phyloP scores from a whole-genome alignment of 2,329 filamentous ascomycete species.

The Trichoderma afroharzianum region DNA sequence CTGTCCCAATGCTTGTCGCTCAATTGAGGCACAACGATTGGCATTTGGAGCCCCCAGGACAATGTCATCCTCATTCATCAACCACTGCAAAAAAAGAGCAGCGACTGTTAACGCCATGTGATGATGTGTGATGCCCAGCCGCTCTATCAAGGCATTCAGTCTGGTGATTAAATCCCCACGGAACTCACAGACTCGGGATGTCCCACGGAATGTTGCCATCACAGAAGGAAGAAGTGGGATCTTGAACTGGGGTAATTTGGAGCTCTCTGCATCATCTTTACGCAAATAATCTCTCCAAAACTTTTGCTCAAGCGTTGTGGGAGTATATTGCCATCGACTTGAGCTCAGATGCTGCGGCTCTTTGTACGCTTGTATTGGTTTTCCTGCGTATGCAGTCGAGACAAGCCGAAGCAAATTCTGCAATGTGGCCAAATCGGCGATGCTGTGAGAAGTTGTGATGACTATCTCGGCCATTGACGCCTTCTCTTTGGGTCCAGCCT shows the following conservation, averaged over 20 bases:
- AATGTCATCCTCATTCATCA: constrained; percentile 5
- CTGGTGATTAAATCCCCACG: not conserved
- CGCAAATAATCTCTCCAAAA: not conserved
- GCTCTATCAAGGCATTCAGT: not conserved
- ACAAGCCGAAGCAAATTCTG: constrained; percentile 13
- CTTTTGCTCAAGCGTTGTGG: not conserved
- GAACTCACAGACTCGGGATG: not conserved
- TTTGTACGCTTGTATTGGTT: not conserved
- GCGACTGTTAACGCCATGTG: constrained; percentile 5
- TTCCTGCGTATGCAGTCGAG: not conserved
- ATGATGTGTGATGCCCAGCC: constrained; percentile 14
- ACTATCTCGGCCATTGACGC: not conserved
- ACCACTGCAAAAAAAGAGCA: constrained; percentile 3
- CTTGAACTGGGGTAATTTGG: not conserved
- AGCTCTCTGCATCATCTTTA: not conserved
- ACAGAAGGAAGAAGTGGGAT: not conserved
- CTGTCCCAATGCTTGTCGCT: not conserved
- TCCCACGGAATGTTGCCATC: not conserved
- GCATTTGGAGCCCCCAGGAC: constrained; percentile 8
- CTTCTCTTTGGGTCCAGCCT: not conserved
- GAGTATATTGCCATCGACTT: not conserved
- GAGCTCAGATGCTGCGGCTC: not conserved
- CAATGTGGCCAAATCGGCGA: constrained; percentile 10
- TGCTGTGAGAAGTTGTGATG: constrained; percentile 11
- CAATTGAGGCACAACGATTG: not conserved